Base-by-base conservation (phyloP, 257 asterid species). In the Eucommia ulmoides region DNA sequence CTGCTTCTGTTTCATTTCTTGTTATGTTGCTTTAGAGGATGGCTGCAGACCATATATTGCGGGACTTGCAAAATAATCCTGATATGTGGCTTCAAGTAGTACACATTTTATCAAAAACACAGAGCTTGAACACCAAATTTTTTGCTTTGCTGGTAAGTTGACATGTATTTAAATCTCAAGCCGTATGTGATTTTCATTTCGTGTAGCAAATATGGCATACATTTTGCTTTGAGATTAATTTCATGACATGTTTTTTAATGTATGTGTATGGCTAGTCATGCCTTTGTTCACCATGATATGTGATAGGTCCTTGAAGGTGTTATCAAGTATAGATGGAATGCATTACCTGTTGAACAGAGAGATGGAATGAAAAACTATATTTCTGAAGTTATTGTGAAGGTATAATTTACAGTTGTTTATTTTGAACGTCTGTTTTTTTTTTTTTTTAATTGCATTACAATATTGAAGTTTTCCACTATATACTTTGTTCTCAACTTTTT, bases 61-160 rank as follows among this genome's bases (percentile, higher is more conserved):
- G 97, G 23, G 99, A 86, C 65, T 65, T 91, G 77, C 99, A 91
- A 79, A 77, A 66, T 52, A 86, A 86, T 62, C 94, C 89, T 10
- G 93, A 86, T 51, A 91, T 77, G 94, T 91, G 99, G 99, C 96
- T 83, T 70, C 99, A 86, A 86, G 99, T 91, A 59, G 97, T 83
- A 64, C 96, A 86, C 71, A 83, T 91, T 69, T 71, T 91, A 52
- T 78, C 96, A 24, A 83, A 53, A 54, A 67, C 99, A 17, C 89
- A 83, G 46, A 81, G 58, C 67, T 61, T 86, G 77, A 79, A 91
- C 69, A 79, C 97, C 57, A 91, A 91, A 61, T 86, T 83, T 67
- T 91, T 83, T 50, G 87, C 99, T 53, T 62, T 91, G 68, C 99
- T 86, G 94, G 99, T 91, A 24, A 35, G 94, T n/a, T n/a, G n/a